Percentiles rank a stretch among this genome's conserved stretches.
phyloP scores from a whole-genome alignment of 768 basidiomycete genomes.

The Fistulinella prunicolor region DNA sequence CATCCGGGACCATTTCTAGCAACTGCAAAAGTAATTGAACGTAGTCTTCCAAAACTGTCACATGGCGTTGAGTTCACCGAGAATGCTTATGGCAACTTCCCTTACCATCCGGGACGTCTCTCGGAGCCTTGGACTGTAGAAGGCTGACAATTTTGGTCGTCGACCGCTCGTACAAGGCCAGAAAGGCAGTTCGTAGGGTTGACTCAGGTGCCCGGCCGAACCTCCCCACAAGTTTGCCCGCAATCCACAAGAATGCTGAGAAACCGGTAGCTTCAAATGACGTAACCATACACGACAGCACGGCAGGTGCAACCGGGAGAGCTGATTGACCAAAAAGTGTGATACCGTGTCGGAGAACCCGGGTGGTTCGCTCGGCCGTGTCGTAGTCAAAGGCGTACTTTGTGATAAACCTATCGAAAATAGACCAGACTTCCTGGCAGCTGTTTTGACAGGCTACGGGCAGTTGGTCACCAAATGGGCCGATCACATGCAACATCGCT shows the following conservation, averaged over 20 bases:
- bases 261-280: constrained; percentile 79
- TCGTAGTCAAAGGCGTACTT: constrained; percentile 76
- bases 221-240: constrained; percentile 76
- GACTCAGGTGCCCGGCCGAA: constrained; percentile 68
- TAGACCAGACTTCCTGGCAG: constrained; percentile 74
- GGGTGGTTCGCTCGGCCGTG: constrained; percentile 79
- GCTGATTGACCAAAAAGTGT: constrained; percentile 72
- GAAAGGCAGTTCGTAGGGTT: constrained; percentile 54
- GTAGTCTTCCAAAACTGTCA: constrained; percentile 90
- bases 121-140: constrained; percentile 63
- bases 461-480: constrained; percentile 77
- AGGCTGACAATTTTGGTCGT: constrained; percentile 68
- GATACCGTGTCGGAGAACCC: constrained; percentile 81
- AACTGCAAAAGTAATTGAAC: constrained; percentile 74
- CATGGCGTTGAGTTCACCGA: constrained; percentile 3
- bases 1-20: constrained; percentile 62
- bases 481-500: constrained; percentile 82
- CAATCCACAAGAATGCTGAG: constrained; percentile 92
- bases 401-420: constrained; percentile 77
- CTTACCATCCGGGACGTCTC: constrained; percentile 87
- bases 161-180: constrained; percentile 67
- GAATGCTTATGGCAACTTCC: constrained; percentile 2
- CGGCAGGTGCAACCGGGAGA: constrained; percentile 63
- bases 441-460: constrained; percentile 78
- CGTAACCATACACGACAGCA: constrained; percentile 71